These are phyloP conservation scores for Calocybe gangraenosa DNA, from an alignment of 768 basidiomycete genomes.

Conservation along the genomic window DNA sequence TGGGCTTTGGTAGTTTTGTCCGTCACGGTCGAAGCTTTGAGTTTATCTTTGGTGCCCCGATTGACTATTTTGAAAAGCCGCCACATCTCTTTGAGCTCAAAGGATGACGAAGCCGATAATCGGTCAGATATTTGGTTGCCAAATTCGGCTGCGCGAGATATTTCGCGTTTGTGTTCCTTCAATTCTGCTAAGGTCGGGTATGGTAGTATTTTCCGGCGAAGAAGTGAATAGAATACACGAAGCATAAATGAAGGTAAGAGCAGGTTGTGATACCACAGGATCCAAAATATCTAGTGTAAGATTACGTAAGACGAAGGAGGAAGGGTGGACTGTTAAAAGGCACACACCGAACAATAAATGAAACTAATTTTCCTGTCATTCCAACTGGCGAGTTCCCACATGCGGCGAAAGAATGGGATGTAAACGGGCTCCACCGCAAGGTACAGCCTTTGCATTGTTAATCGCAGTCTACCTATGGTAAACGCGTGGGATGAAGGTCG, in stretches of 20 bases:
- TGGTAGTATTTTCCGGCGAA: conserved; percentile 44
- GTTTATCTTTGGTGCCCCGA: conserved; percentile 29
- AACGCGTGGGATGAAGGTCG: conserved; percentile 40
- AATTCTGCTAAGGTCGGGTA: conserved; percentile 56
- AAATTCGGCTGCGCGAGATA: conserved; percentile 47
- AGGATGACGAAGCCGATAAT: conserved; percentile 41
- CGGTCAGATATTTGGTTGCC: conserved; percentile 43
- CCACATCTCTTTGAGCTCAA: conserved; percentile 53
- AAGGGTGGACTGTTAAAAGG: too few species aligned
- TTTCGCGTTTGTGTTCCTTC: conserved; percentile 44
- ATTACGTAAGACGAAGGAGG: not conserved
- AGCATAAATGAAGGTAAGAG: conserved; percentile 49
- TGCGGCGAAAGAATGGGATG: conserved; percentile 33
- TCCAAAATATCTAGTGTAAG: conserved; percentile 50
- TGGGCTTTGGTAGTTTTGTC: conserved; percentile 4
- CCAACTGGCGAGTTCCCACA: conserved; percentile 53
- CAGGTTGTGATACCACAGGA: conserved; percentile 56
- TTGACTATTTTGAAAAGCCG: conserved; percentile 41
- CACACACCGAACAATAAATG: conserved; percentile 47
- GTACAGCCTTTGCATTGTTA: conserved; percentile 53
- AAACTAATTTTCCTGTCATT: conserved; percentile 42
- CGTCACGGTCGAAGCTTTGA: conserved; percentile 21
- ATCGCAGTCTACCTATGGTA: conserved; percentile 47
- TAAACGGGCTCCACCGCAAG: conserved; percentile 49
- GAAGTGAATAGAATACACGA: conserved; percentile 42